phyloP scores from a whole-genome alignment of 768 basidiomycete genomes.

The Kwoniella sp. region DNA sequence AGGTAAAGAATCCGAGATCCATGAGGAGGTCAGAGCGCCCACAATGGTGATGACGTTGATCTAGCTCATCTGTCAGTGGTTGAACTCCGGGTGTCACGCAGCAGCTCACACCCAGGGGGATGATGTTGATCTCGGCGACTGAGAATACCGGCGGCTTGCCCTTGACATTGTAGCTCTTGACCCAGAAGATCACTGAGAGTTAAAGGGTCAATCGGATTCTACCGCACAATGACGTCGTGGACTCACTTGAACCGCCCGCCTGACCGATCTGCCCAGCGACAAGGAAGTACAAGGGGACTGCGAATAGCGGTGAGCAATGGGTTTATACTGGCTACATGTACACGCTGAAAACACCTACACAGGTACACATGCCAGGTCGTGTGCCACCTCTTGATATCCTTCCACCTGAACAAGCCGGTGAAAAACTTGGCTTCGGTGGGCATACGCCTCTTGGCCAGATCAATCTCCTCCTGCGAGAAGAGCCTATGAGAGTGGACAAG shows the following conservation, averaged over 20 bases:
- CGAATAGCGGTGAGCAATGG: neutral
- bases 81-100: neutral
- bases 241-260: constrained; percentile 27
- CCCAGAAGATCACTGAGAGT: constrained; percentile 31
- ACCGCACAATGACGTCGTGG: neutral
- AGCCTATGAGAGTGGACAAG: constrained; percentile 11
- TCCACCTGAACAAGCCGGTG: constrained; percentile 38
- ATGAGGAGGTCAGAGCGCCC: constrained; percentile 20
- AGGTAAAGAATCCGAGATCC: constrained; percentile 30
- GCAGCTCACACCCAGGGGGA: constrained; percentile 22
- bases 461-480: constrained; percentile 30
- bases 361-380: constrained; percentile 35
- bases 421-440: constrained; percentile 27
- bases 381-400: constrained; percentile 37
- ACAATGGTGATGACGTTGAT: constrained; percentile 37
- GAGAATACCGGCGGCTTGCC: constrained; percentile 20
- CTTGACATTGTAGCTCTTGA: constrained; percentile 25
- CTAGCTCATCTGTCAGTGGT: constrained; percentile 3
- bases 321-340: neutral
- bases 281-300: constrained; percentile 34
- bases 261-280: constrained; percentile 27
- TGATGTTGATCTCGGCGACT: constrained; percentile 24
- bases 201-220: neutral
- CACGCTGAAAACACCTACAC: constrained; percentile 15
- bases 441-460: constrained; percentile 25